phyloP scores from a whole-genome alignment of 2,329 filamentous ascomycete species.

The Aspergillus sp. region DNA sequence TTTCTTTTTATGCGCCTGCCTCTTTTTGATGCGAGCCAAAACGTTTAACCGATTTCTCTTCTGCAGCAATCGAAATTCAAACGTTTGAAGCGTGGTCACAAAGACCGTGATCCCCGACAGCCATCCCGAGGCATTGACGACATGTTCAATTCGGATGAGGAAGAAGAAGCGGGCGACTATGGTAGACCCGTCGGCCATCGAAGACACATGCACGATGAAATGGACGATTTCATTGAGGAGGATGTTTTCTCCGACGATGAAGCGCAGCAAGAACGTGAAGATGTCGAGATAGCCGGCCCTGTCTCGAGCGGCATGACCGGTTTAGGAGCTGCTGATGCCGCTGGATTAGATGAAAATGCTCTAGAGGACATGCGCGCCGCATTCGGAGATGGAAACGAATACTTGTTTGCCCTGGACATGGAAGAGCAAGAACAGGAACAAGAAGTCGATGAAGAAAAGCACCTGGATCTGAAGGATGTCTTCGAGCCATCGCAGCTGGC shows the following conservation, averaged over 20 bases:
- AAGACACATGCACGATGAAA: slow-evolving; percentile 61
- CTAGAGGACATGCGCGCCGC: slow-evolving; percentile 95
- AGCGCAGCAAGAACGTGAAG: slow-evolving; percentile 69
- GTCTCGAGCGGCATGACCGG: slow-evolving; percentile 64
- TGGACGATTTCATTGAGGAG: slow-evolving; percentile 95
- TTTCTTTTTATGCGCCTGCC: background rate
- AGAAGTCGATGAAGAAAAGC: slow-evolving; percentile 71
- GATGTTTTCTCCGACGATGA: slow-evolving; percentile 88
- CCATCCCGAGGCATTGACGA: slow-evolving; percentile 74
- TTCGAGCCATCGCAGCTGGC: slow-evolving; percentile 94
- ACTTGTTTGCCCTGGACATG: slow-evolving; percentile 86
- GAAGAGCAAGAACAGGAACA: slow-evolving; percentile 81
- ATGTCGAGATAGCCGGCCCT: slow-evolving; percentile 81
- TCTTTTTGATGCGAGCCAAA: slow-evolving; percentile 1
- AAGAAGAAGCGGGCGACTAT: slow-evolving; percentile 58
- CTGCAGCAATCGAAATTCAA: slow-evolving; percentile 79
- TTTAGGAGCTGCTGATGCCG: slow-evolving; percentile 67
- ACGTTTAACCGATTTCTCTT: slow-evolving; percentile 4
- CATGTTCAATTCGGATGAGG: slow-evolving; percentile 95
- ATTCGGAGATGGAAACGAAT: slow-evolving; percentile 93
- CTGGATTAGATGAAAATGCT: slow-evolving; percentile 84
- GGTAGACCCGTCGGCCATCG: slow-evolving; percentile 49
- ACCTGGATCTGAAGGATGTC: slow-evolving; percentile 91
- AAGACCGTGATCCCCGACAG: slow-evolving; percentile 54
- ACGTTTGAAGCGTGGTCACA: slow-evolving; percentile 85